phyloP scores from a whole-genome alignment of 1,139 yeast species.

The Geotrichum carabidarum region DNA sequence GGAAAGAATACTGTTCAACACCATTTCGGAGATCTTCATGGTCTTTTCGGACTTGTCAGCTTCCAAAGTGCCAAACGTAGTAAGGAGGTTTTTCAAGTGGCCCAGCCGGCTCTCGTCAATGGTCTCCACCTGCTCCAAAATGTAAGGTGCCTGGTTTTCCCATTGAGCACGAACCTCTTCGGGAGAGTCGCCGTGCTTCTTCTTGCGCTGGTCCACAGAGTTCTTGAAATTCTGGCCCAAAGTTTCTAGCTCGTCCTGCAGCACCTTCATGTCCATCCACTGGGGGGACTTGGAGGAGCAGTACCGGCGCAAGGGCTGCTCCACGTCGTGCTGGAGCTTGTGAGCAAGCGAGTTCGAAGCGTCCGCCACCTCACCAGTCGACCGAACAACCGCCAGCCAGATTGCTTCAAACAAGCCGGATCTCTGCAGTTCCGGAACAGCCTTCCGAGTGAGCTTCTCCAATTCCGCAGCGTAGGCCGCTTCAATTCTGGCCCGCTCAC shows the following conservation, averaged over 20 bases:
- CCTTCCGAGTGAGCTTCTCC: conserved; percentile 30
- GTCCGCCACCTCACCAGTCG: conserved; percentile 31
- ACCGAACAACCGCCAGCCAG: conserved; percentile 29
- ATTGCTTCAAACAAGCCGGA: conserved; percentile 24
- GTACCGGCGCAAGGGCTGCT: conserved; percentile 32
- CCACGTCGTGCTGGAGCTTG: conserved; percentile 35
- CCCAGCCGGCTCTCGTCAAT: conserved; percentile 66
- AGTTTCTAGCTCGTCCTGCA: conserved; percentile 30
- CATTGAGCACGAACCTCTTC: conserved; percentile 42
- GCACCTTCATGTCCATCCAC: conserved; percentile 33
- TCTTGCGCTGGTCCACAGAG: conserved; percentile 24
- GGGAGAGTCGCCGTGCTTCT: conserved; percentile 21
- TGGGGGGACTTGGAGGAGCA: conserved; percentile 24
- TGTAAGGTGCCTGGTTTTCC: conserved; percentile 73
- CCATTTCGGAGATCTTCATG: conserved; percentile 49
- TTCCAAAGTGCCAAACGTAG: conserved; percentile 60
- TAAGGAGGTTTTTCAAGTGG: conserved; percentile 60
- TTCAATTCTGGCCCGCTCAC: conserved; percentile 37
- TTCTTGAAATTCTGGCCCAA: conserved; percentile 28
- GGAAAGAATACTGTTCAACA: conserved; percentile 59
- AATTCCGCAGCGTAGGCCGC: conserved; percentile 37
- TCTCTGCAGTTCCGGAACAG: conserved; percentile 9
- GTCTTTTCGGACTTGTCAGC: conserved; percentile 37
- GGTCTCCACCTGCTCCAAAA: conserved; percentile 69
- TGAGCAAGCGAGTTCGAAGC: conserved; percentile 32